These are phyloP conservation scores for Solanum pinnatisectum DNA, from an alignment of 257 asterid genomes.

Conservation along the genomic window DNA sequence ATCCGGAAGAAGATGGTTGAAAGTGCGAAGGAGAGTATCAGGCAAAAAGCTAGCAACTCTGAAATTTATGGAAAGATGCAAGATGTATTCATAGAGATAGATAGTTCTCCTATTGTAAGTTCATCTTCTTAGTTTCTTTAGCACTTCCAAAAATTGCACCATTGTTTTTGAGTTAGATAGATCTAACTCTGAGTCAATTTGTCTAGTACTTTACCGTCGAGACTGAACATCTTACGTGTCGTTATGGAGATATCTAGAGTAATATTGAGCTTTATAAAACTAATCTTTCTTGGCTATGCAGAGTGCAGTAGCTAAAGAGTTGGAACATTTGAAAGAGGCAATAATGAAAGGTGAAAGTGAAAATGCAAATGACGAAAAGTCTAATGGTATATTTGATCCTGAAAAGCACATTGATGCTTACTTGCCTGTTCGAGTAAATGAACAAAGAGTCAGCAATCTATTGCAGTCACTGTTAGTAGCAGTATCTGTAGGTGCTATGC, in stretches of 20 bases:
- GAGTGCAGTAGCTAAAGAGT: slow-evolving; percentile 29
- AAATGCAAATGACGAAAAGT: neutral
- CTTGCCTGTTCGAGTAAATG: slow-evolving; percentile 56
- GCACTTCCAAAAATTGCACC: neutral
- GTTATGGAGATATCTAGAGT: neutral
- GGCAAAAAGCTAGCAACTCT: slow-evolving; percentile 26
- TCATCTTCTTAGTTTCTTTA: neutral
- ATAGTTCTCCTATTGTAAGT: slow-evolving; percentile 37
- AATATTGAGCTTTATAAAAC: neutral
- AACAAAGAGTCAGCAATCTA: slow-evolving; percentile 59
- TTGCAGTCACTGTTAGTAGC: slow-evolving; percentile 48
- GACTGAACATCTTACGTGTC: neutral
- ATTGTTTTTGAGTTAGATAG: neutral
- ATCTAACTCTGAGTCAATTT: neutral
- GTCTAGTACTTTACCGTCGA: neutral
- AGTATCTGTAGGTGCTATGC: slow-evolving; percentile 37
- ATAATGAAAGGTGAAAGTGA: slow-evolving; percentile 27
- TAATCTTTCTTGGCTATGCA: neutral
- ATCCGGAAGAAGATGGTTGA: slow-evolving; percentile 44
- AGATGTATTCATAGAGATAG: slow-evolving; percentile 40
- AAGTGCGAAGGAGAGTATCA: slow-evolving; percentile 40
- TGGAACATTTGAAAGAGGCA: slow-evolving; percentile 42
- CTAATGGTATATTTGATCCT: slow-evolving; percentile 22
- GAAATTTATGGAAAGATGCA: slow-evolving; percentile 59
- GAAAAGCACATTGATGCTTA: slow-evolving; percentile 36